Evolutionary conservation across 306 rosid species (phyloP), one percentile per base, ranked within the genome.

Genomic region (Corylus americana): DNA sequence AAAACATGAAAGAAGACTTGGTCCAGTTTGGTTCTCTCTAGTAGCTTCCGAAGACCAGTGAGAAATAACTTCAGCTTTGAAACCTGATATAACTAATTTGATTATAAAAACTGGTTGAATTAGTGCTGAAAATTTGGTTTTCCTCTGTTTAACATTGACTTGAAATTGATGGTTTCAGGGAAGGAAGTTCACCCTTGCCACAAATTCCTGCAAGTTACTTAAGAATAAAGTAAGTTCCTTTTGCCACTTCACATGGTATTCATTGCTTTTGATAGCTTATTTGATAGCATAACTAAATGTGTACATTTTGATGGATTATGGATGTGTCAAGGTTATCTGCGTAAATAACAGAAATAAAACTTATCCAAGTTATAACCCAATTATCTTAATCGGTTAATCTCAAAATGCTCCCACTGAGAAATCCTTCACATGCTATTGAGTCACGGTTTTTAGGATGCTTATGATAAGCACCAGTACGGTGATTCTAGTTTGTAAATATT

Each of bases 11-110:
- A 80, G 83, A 77, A 86, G 87, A 88, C 59, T 73, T 58, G 87
- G 90, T 74, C 96, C 97, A 61, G 85, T 95, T 79, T 95, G 99
- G 99, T 85, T 94, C 69, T 86, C 91, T 59, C 92, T 94, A 66
- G 71, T 85, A 25, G 96, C 97, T 78, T 87, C 93, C 72, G 87
- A 89, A 86, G 90, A 90, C 61, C 92, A 86, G 97, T 92, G 82
- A 93, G 98, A 84, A 63, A 66, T 76, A 48, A 29, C 68, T 82
- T 51, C 68, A 82, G 68, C 83, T 77, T 68, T 70, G 64, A 76
- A 76, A 70, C 55, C 71, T 78, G 20, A 63, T n/a, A 80, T 72
- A 47, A 16, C 39, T 39, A 39, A 20, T 70, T 67, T 9, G 55
- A 51, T 78, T 39, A 58, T 55, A 48, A 29, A 81, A 72, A 55